These are phyloP conservation scores for Fusarium setosum DNA, from an alignment of 2,329 filamentous ascomycete genomes.

Conservation along the genomic window DNA sequence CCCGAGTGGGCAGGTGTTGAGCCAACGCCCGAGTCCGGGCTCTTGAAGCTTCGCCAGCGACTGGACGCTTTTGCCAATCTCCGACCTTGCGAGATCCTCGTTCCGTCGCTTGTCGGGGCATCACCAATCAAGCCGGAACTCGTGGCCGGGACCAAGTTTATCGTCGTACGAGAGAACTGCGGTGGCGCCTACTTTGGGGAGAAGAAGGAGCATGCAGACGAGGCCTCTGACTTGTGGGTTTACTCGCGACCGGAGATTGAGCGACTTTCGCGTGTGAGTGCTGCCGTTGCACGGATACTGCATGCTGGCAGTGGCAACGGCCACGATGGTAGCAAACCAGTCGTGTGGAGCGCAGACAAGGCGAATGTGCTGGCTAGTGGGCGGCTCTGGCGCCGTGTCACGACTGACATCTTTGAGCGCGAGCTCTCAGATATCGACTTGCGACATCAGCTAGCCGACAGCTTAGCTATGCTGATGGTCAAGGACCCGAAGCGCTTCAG, in stretches of 20 bases:
- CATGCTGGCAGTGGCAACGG: constrained; percentile 34
- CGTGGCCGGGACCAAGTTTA: constrained; percentile 58
- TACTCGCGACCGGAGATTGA: constrained; percentile 59
- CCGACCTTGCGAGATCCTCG: constrained; percentile 59
- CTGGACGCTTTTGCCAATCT: constrained; percentile 63
- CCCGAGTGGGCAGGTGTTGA: constrained; percentile 56
- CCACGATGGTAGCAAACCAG: constrained; percentile 45
- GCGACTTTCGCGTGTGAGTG: constrained; percentile 58
- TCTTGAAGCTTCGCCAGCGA: constrained; percentile 52
- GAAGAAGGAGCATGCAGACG: constrained; percentile 56
- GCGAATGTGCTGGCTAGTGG: constrained; percentile 64
- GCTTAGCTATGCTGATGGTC: constrained; percentile 60
- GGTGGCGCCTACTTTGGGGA: constrained; percentile 62
- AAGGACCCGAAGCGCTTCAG: constrained; percentile 59
- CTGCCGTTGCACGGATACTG: constrained; percentile 54
- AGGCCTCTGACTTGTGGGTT: constrained; percentile 60
- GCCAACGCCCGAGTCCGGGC: constrained; percentile 58
- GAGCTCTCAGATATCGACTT: constrained; percentile 58
- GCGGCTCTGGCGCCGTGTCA: constrained; percentile 60
- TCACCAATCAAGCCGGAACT: constrained; percentile 59
- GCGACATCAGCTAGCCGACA: constrained; percentile 59
- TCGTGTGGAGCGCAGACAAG: constrained; percentile 62
- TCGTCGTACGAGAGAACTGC: constrained; percentile 62
- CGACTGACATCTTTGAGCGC: constrained; percentile 51
- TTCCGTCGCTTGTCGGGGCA: constrained; percentile 51